Base-by-base conservation (phyloP, 2,329 filamentous ascomycete genomes). In the Alternaria atra region DNA sequence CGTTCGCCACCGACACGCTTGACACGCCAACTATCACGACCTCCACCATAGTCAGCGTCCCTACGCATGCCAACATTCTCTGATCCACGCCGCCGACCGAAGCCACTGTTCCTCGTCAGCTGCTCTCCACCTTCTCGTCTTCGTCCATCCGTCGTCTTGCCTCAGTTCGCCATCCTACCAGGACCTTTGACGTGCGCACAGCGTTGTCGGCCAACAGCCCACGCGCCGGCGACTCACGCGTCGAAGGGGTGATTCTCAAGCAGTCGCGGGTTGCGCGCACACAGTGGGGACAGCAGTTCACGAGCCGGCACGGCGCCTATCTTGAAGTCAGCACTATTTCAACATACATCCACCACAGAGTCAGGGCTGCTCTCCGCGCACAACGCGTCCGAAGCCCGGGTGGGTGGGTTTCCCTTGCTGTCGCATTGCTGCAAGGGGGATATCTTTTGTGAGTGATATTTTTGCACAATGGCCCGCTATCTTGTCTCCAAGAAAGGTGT, bases 121-220 rank as follows among this genome's bases (percentile, higher is more conserved):
- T 52, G 30, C 52, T 43, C n/a, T 34, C 42, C 3, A 15, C 29
- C 40, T 30, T 10, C 39, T 27, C 25, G 39, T 65, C 60, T 63
- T 60, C n/a, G 44, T 40, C 50, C 23, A 29, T 44, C 39, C 30
- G 50, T 51, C 34, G 53, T 23, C 50, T 50, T 13, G 54, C 50
- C 51, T 60, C 61, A 62, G 64, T 56, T 32, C 53, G 55, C 62
- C 60, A 65, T 67, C 64, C 64, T 60, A 55, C 54, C 55, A 53
- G 65, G 64, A 56, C 66, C 63, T 60, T 59, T 58, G 53, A 55
- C 34, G 50, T 32, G 53, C 52, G 35, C 50, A 43, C 37, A 25
- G 40, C 51, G 55, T 52, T 42, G 54, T 60, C 34, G 50, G 61
- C 64, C 42, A 48, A 59, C 5, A 32, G 52, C 44, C 43, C 56